Conservation (phyloP, 176 grass and related monocot genomes). For the Aegilops bicornis region DNA sequence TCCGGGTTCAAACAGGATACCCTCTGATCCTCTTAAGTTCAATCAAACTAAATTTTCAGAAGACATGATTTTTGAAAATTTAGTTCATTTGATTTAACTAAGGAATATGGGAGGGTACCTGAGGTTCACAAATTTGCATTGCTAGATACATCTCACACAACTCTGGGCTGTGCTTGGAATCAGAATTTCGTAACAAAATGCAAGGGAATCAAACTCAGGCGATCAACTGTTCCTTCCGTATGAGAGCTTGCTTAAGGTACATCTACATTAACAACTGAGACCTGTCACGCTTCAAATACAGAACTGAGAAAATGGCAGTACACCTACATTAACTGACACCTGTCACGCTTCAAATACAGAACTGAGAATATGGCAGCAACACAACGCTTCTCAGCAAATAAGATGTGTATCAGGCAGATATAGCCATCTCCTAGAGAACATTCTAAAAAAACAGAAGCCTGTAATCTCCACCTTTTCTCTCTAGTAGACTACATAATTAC, state of each 20-base stretch:
- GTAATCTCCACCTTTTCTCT: background rate
- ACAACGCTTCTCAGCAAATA: background rate
- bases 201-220: background rate
- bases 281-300: background rate
- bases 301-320: too few species aligned
- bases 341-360: background rate
- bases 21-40: too few species aligned
- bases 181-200: background rate
- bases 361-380: background rate
- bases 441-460: background rate
- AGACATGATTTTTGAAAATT: too few species aligned
- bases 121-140: background rate
- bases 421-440: background rate
- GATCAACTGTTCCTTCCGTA: too few species aligned
- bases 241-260: background rate
- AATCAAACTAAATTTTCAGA: too few species aligned
- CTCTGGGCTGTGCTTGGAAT: background rate
- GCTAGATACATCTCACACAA: background rate
- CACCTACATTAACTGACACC: background rate
- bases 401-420: background rate
- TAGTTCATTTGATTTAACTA: too few species aligned
- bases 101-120: too few species aligned
- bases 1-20: too few species aligned
- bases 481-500: slow-evolving; percentile 8
- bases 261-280: background rate